A percentile compares a stretch with the other conserved stretches of the same genome.
Conservation (phyloP, 768 basidiomycete genomes). For the Tricholomella constricta region DNA sequence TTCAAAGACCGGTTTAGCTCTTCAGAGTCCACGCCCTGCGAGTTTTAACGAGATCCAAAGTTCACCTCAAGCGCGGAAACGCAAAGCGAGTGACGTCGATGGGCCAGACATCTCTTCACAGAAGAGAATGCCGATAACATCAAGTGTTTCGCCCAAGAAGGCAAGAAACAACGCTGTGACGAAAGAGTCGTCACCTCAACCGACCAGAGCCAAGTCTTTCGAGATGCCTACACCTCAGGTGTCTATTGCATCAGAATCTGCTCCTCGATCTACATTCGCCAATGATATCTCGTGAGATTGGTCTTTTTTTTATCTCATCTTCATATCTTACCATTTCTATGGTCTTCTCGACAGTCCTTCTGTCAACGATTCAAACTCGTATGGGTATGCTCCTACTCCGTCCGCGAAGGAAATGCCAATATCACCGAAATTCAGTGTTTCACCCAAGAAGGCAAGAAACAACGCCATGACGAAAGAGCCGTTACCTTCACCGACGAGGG, state of each 20-base stretch:
- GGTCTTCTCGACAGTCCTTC: neutral
- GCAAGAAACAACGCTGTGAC: too few species aligned
- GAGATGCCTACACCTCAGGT: neutral
- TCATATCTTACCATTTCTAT: neutral
- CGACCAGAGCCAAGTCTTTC: neutral
- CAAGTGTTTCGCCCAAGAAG: too few species aligned
- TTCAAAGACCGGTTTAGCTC: neutral
- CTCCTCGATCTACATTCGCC: neutral
- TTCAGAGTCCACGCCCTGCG: neutral
- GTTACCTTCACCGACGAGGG: neutral
- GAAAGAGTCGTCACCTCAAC: neutral
- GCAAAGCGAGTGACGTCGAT: slow-evolving; percentile 2
- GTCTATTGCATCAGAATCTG: neutral
- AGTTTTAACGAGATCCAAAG: neutral
- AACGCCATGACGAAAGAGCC: too few species aligned
- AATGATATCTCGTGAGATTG: slow-evolving; percentile 1
- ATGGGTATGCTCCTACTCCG: slow-evolving; percentile 3
- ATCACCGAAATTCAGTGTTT: too few species aligned
- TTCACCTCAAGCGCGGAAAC: slow-evolving; percentile 7
- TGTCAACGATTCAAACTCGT: neutral
- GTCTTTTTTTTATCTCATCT: neutral
- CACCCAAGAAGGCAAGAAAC: too few species aligned
- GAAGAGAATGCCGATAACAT: neutral
- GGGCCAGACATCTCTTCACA: neutral
- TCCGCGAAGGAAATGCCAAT: neutral